Conservation (phyloP, 169 alveolate species). For the Neospora caninum region DNA sequence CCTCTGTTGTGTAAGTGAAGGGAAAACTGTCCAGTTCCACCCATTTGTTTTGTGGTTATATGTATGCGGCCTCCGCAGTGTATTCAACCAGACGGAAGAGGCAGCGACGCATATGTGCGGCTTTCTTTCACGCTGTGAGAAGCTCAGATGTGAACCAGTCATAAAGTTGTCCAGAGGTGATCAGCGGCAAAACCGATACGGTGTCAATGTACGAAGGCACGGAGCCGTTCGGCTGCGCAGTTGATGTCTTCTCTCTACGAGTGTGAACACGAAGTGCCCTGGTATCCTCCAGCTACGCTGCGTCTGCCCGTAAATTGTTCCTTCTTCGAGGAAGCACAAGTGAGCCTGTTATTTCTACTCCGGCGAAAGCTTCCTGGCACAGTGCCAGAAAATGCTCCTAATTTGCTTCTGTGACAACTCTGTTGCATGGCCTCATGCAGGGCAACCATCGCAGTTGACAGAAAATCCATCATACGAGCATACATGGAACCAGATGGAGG, state of each 20-base stretch:
- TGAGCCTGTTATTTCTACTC: too few relatives aligned
- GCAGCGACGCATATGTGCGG: not conserved
- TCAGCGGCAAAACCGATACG: not conserved
- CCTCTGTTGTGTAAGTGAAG: constrained; percentile 10
- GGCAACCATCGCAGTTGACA: constrained; percentile 21
- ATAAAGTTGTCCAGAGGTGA: not conserved
- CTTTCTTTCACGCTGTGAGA: not conserved
- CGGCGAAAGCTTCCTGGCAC: too few relatives aligned
- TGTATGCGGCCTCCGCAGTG: not conserved
- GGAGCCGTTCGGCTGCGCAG: too few relatives aligned
- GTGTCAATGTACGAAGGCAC: too few relatives aligned
- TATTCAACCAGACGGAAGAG: not conserved
- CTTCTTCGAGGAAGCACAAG: too few relatives aligned
- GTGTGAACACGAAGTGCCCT: too few relatives aligned
- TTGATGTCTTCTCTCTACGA: too few relatives aligned
- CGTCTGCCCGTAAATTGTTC: too few relatives aligned
- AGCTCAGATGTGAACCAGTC: too few relatives aligned
- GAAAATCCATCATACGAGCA: not conserved
- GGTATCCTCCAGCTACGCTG: too few relatives aligned
- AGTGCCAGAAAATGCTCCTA: too few relatives aligned
- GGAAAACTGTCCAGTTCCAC: not conserved
- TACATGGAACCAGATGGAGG: constrained; percentile 37
- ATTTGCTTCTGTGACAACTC: not conserved
- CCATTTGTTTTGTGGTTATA: not conserved
- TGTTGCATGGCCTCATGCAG: not conserved